A percentile compares a stretch with the other conserved stretches of the same genome.
Conservation (phyloP, 2,329 filamentous ascomycete genomes). For the Scedosporium apiospermum region DNA sequence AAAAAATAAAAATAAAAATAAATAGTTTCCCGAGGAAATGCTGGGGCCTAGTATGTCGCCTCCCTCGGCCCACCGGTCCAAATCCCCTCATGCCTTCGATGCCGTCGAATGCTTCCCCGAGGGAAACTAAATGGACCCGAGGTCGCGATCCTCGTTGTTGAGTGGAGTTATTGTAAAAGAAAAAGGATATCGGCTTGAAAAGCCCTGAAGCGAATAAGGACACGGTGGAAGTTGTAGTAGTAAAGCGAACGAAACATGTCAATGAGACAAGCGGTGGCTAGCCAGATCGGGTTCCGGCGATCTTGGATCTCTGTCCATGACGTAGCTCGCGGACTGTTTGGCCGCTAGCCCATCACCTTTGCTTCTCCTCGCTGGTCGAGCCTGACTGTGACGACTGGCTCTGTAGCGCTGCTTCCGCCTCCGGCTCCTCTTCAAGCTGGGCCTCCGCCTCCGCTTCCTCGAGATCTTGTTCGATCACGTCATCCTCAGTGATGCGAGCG, state of each 20-base stretch:
- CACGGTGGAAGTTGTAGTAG: not conserved
- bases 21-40: too few species aligned
- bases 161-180: slow-evolving; percentile 3
- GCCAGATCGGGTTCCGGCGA: too few species aligned
- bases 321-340: too few species aligned
- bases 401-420: slow-evolving; percentile 14
- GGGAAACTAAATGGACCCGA: too few species aligned
- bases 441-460: slow-evolving; percentile 28
- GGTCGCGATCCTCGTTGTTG: not conserved
- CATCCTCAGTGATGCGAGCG: slow-evolving; percentile 37
- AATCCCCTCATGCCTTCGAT: too few species aligned
- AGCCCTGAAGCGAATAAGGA: not conserved
- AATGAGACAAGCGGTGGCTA: too few species aligned
- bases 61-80: too few species aligned
- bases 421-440: slow-evolving; percentile 20
- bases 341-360: not conserved
- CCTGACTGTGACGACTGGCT: not conserved
- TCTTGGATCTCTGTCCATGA: too few species aligned
- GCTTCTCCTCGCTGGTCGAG: not conserved
- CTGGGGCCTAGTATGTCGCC: too few species aligned
- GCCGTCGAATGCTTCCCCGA: too few species aligned
- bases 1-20: too few species aligned
- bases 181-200: not conserved
- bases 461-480: slow-evolving; percentile 41
- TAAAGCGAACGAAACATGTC: too few species aligned